A percentile compares a stretch with the other conserved stretches of the same genome.
phyloP scores from a whole-genome alignment of 1,284 basidiomycete species.

The Trichosporon coremiiforme region DNA sequence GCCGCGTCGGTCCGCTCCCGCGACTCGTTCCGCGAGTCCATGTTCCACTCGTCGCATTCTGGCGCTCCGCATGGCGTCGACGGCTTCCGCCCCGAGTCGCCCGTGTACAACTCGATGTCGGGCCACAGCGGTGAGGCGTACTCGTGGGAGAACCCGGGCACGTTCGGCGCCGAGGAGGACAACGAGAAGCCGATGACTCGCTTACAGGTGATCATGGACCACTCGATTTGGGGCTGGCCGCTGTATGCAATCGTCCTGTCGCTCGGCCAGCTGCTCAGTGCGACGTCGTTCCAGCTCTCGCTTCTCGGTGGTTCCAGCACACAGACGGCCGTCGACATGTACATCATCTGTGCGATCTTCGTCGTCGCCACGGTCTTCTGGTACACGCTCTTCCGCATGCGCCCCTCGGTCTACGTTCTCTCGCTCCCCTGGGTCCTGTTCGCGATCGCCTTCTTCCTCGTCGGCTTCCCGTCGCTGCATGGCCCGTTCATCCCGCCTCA shows the following conservation, averaged over 20 bases:
- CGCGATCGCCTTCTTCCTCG: constrained; percentile 82
- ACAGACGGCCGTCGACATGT: constrained; percentile 77
- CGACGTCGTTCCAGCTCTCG: constrained; percentile 91
- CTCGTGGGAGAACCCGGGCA: constrained; percentile 36
- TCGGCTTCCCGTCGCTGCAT: constrained; percentile 77
- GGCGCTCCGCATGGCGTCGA: constrained; percentile 63
- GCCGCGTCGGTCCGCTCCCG: constrained; percentile 62
- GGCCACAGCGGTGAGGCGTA: constrained; percentile 42
- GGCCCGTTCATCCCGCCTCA: constrained; percentile 66
- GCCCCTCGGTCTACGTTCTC: constrained; percentile 82
- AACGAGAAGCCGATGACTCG: constrained; percentile 68
- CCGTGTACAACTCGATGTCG: constrained; percentile 48
- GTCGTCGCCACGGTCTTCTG: constrained; percentile 79
- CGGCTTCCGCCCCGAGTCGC: constrained; percentile 68
- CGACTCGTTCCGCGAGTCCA: constrained; percentile 62
- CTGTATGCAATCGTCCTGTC: constrained; percentile 85
- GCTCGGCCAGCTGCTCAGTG: constrained; percentile 67
- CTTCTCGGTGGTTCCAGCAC: constrained; percentile 81
- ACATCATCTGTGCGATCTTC: constrained; percentile 83
- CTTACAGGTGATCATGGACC: constrained; percentile 75
- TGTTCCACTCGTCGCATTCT: constrained; percentile 26
- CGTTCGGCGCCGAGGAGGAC: constrained; percentile 59
- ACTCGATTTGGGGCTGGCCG: constrained; percentile 79
- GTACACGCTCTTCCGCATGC: constrained; percentile 86
- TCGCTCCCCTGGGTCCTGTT: constrained; percentile 87